Conservation (phyloP, 2,329 filamentous ascomycete genomes). For the Alternaria brassicae region DNA sequence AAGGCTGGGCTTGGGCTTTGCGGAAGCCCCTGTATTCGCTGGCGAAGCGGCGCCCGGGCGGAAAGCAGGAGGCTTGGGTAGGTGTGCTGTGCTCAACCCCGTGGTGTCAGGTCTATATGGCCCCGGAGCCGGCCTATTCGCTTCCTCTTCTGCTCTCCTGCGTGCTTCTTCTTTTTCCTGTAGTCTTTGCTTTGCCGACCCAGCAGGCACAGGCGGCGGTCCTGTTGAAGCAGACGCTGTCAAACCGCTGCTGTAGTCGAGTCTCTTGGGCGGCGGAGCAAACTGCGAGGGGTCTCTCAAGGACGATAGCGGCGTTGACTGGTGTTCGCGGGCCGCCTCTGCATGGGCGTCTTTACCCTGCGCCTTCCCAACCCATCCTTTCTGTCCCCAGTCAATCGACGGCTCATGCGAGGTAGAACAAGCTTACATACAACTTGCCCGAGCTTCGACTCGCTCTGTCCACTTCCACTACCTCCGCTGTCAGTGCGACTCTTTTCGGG, state of each 20-base stretch:
- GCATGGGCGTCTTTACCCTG: conserved; percentile 54
- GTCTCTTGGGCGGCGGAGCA: conserved; percentile 77
- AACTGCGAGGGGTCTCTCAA: conserved; percentile 80
- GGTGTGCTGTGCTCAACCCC: conserved; percentile 70
- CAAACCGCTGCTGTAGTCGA: conserved; percentile 57
- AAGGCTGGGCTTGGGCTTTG: conserved; percentile 60
- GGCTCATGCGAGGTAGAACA: conserved; percentile 16
- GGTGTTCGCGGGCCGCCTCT: conserved; percentile 54
- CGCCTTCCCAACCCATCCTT: conserved; percentile 64
- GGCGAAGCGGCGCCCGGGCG: conserved; percentile 45
- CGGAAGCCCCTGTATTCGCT: conserved; percentile 32
- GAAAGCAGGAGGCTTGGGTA: conserved; percentile 74
- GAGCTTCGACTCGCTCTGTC: conserved; percentile 58
- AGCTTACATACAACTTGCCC: conserved; percentile 62
- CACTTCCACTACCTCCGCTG: conserved; percentile 15
- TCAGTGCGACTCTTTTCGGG: conserved; percentile 39
- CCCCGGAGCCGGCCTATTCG: conserved; percentile 58
- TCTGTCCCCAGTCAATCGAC: conserved; percentile 49
- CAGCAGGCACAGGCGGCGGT: conserved; percentile 52
- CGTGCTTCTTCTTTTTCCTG: conserved; percentile 48
- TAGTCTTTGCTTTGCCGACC: conserved; percentile 45
- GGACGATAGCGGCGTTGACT: conserved; percentile 69
- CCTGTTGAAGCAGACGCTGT: conserved; percentile 49
- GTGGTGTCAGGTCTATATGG: conserved; percentile 75
- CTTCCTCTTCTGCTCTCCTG: conserved; percentile 47